Evolutionary conservation across 2,329 filamentous ascomycete species (phyloP).

Genomic region (Elsinoe batatas): DNA sequence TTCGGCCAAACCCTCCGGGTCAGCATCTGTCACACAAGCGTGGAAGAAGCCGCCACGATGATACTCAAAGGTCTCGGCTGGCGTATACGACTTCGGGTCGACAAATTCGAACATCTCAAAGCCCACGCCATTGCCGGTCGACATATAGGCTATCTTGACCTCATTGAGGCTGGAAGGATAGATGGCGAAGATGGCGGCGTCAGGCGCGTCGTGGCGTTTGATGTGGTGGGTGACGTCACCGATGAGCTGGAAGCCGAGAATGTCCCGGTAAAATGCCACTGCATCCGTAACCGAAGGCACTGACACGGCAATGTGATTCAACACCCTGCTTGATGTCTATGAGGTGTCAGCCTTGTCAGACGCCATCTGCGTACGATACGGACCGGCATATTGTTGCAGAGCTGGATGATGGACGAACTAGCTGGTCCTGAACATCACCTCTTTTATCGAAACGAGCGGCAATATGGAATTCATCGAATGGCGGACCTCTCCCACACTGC

Average conservation of each 20-base stretch:
- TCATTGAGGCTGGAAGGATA: conserved; percentile 23
- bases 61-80: conserved; percentile 20
- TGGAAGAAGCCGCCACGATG: conserved; percentile 28
- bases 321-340: not conserved
- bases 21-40: conserved; percentile 26
- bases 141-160: conserved; percentile 25
- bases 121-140: conserved; percentile 26
- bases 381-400: not conserved
- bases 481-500: not conserved
- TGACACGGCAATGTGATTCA: conserved; percentile 24
- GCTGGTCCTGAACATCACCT: not conserved
- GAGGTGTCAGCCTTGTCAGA: not conserved
- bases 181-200: conserved; percentile 25
- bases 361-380: no score
- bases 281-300: conserved; percentile 21
- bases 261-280: conserved; percentile 21
- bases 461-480: not conserved
- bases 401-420: not conserved
- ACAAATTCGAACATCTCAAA: conserved; percentile 30
- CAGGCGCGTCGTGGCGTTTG: conserved; percentile 16
- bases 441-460: not conserved
- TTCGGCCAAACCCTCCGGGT: conserved; percentile 23
- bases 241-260: conserved; percentile 22
- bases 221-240: conserved; percentile 15
- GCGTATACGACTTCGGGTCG: conserved; percentile 18